Evolutionary conservation across 148 eudicot species (phyloP), one percentile per base, ranked within the genome.

Genomic region (Arbutus unedo): DNA sequence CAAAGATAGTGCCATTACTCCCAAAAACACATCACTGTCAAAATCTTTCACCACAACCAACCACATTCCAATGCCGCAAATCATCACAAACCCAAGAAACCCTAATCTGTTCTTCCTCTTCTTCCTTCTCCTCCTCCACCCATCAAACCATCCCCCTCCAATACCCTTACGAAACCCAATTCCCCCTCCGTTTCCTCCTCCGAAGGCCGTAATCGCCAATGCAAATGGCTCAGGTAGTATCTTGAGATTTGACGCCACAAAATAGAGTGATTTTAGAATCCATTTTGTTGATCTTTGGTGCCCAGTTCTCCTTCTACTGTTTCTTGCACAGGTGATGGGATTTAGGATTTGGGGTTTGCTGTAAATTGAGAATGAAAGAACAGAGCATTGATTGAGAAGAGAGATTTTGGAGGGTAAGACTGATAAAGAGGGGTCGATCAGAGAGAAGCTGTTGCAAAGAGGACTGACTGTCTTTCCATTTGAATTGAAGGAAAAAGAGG

Each of bases 221-320:
- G 90, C 92, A 25, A 90, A 59, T 0, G 98, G 98, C 83, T 90
- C 93, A 16, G 98, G 98, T 18, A 94, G 57, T 56, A 92, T 67
- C 83, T 82, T 88, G 78, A 94, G 87, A 43, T 84, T 90, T 1
- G 93, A 86, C 13, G 93, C 95, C 16, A 92, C 54, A 67, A 79
- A 62, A 82, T 85, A 86, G 25, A 91, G 85, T 55, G 93, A 90
- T 80, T 88, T 70, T 55, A 92, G 82, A 41, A 91, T 23, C 62
- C 86, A 60, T 44, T 82, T 88, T 82, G 76, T 83, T 68, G 88
- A 85, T 83, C 76, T 85, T 59, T 25, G 88, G 31, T 88, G 86
- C 77, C 89, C 87, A 51, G 81, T 91, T 89, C 89, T 82, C 78
- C 68, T 84, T 82, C 80, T 92, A 68, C 83, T 88, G 85, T 85